Evolutionary conservation across 1,139 yeast species (phyloP).

Genomic region (Hyphopichia burtonii): DNA sequence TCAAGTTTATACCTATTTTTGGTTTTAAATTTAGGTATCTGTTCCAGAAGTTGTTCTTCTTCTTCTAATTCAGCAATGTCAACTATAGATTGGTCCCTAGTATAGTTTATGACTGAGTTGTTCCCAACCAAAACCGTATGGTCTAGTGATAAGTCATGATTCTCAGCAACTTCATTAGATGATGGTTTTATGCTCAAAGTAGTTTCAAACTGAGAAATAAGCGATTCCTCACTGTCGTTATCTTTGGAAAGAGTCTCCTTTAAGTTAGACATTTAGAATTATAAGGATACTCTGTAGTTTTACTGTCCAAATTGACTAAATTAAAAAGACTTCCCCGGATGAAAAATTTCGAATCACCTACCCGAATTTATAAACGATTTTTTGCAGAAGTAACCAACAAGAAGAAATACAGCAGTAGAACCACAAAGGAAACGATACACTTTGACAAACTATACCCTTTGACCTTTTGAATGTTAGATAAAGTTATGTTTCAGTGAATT

Average conservation of each 20-base stretch:
- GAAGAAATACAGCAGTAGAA: too few relatives aligned
- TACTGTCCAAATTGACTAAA: too few relatives aligned
- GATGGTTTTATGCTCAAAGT: constrained; percentile 46
- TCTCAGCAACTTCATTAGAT: constrained; percentile 33
- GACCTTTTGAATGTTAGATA: neutral
- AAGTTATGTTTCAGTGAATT: neutral
- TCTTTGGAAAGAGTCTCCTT: constrained; percentile 17
- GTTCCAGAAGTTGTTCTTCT: constrained; percentile 19
- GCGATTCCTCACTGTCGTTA: constrained; percentile 46
- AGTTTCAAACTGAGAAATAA: constrained; percentile 49
- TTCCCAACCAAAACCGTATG: constrained; percentile 39
- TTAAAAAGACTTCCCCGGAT: neutral
- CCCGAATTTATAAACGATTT: too few relatives aligned
- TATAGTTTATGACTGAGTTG: constrained; percentile 24
- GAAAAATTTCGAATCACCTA: too few relatives aligned
- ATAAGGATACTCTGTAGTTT: too few relatives aligned
- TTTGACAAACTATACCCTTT: neutral
- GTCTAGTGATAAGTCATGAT: constrained; percentile 41
- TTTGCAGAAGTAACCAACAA: too few relatives aligned
- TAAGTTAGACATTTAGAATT: constrained; percentile 13
- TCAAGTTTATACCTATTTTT: constrained; percentile 29
- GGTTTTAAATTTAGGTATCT: constrained; percentile 37
- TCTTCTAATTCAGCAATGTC: constrained; percentile 38
- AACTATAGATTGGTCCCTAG: constrained; percentile 32
- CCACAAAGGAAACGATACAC: too few relatives aligned